phyloP scores from a whole-genome alignment of 805 yeast genomes.

The Diddensiella santjacobensis region DNA sequence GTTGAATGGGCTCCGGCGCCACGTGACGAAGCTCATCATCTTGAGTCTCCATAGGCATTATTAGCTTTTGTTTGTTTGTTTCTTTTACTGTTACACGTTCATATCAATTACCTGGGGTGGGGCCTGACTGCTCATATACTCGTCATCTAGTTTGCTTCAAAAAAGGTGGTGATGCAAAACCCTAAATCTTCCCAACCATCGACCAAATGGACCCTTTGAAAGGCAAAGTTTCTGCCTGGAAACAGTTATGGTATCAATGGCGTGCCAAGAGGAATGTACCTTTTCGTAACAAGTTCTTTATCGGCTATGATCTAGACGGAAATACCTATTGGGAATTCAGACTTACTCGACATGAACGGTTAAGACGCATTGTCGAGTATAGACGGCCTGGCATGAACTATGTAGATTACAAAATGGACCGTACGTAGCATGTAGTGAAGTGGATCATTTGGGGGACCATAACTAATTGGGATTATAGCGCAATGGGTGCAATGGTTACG shows the following conservation, averaged over 20 bases:
- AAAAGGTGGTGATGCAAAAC: too few species aligned
- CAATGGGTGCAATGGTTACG: slow-evolving; percentile 85
- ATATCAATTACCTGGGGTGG: too few species aligned
- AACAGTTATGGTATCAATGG: slow-evolving; percentile 52
- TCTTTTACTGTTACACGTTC: too few species aligned
- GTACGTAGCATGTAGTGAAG: too few species aligned
- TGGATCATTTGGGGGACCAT: neutral
- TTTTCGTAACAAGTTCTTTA: slow-evolving; percentile 62
- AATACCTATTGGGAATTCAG: slow-evolving; percentile 83
- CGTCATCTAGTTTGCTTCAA: neutral
- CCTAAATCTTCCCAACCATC: too few species aligned
- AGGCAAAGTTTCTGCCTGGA: slow-evolving; percentile 47
- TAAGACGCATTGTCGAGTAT: slow-evolving; percentile 65
- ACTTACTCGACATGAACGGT: slow-evolving; percentile 45
- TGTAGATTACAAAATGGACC: slow-evolving; percentile 56
- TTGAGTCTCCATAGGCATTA: too few species aligned
- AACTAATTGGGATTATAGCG: slow-evolving; percentile 33
- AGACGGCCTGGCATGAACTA: slow-evolving; percentile 43
- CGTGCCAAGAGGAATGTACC: slow-evolving; percentile 62
- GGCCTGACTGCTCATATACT: neutral
- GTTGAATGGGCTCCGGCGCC: slow-evolving; percentile 22
- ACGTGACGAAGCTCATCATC: slow-evolving; percentile 4
- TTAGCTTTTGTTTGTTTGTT: too few species aligned
- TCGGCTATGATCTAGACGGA: slow-evolving; percentile 73
- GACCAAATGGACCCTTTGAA: slow-evolving; percentile 47